Evolutionary conservation across 441 rosid genomes (phyloP).

Genomic region (Pelargonium australe): DNA sequence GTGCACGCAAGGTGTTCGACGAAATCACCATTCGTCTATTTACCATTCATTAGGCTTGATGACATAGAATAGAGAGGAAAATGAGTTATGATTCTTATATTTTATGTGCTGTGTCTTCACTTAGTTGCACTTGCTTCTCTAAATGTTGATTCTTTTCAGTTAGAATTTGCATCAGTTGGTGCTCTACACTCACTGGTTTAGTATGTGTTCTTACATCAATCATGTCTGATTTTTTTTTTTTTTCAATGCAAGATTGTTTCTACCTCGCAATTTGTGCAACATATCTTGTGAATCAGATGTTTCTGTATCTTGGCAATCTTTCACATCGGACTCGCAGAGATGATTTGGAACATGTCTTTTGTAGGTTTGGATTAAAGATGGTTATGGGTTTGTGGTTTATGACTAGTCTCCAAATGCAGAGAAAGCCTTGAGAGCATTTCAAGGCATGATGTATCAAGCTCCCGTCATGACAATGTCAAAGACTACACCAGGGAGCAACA

Average conservation of each 20-base stretch:
- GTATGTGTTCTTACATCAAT: neutral
- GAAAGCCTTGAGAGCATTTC: conserved; percentile 1
- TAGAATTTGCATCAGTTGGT: neutral
- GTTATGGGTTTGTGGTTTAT: conserved; percentile 3
- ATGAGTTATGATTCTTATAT: neutral
- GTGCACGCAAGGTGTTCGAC: conserved; percentile 1
- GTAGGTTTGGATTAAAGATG: neutral
- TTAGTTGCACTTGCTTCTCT: neutral
- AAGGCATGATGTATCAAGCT: neutral
- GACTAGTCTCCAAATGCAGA: neutral
- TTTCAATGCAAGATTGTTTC: neutral
- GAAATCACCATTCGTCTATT: neutral
- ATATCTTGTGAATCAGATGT: neutral
- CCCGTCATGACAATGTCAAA: neutral
- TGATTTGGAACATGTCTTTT: neutral
- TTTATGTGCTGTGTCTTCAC: neutral
- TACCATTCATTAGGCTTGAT: neutral
- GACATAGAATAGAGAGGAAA: neutral
- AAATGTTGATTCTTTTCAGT: neutral
- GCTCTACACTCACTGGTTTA: neutral
- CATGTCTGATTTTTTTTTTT: too few species aligned
- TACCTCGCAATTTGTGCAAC: neutral
- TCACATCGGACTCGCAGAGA: neutral
- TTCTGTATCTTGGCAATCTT: neutral
- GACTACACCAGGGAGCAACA: conserved; percentile 1